Evolutionary conservation across 169 alveolate genomes (phyloP).

Genomic region (Plasmodium knowlesi): DNA sequence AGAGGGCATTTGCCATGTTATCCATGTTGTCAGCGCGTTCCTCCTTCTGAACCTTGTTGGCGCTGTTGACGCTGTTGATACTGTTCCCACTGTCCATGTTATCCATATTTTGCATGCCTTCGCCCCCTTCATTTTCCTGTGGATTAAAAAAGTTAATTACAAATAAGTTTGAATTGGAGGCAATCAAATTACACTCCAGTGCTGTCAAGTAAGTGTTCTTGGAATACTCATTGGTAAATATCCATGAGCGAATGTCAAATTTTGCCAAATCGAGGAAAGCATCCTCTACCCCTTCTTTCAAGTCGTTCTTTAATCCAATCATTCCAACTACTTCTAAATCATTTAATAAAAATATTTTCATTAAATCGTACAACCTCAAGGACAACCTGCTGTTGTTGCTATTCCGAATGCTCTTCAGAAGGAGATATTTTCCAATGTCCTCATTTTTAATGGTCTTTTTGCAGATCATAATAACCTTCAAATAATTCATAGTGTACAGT

Average conservation of each 20-base stretch:
- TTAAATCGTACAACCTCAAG: conserved; percentile 36
- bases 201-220: conserved; percentile 73
- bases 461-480: conserved; percentile 62
- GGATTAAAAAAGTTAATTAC: conserved; percentile 35
- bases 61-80: not conserved
- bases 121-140: not conserved
- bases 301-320: conserved; percentile 58
- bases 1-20: conserved; percentile 26
- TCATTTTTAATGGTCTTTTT: conserved; percentile 65
- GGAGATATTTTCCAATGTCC: conserved; percentile 66
- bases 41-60: not conserved
- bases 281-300: conserved; percentile 66
- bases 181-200: conserved; percentile 47
- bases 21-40: not conserved
- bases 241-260: conserved; percentile 73
- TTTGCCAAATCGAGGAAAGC: conserved; percentile 45
- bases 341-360: conserved; percentile 57
- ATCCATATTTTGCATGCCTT: not conserved
- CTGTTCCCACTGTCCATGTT: conserved; percentile 9
- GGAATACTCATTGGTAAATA: conserved; percentile 70
- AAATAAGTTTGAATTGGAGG: conserved; percentile 43
- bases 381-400: conserved; percentile 22
- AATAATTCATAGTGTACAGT: conserved; percentile 62
- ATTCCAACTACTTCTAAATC: conserved; percentile 69
- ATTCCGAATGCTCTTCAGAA: conserved; percentile 22